phyloP scores from a whole-genome alignment of 176 grass and related monocot species.

The Oryza glaberrima region DNA sequence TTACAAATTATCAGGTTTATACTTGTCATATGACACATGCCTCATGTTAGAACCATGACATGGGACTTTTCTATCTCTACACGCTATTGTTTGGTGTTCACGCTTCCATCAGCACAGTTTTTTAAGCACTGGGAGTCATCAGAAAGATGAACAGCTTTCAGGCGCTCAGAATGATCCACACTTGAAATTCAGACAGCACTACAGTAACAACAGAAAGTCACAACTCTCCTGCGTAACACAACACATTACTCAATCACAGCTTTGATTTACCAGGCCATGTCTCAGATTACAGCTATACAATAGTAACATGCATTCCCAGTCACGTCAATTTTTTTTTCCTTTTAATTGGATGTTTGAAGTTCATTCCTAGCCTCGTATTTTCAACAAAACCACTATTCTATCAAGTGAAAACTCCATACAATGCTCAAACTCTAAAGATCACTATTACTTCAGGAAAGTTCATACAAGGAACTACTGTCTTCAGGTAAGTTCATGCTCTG shows the following conservation, averaged over 20 bases:
- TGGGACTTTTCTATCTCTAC: background rate
- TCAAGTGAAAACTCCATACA: conserved; percentile 1
- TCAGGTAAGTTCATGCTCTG: too few relatives aligned
- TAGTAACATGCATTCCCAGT: background rate
- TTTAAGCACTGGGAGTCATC: conserved; percentile 11
- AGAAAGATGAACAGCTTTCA: conserved; percentile 28
- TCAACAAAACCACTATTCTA: background rate
- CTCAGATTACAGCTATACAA: conserved; percentile 28
- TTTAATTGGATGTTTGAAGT: background rate
- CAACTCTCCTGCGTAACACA: background rate
- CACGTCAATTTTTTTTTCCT: background rate
- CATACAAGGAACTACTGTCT: too few relatives aligned
- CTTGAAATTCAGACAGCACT: background rate
- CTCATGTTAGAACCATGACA: background rate
- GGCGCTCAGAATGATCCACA: background rate
- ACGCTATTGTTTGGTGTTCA: conserved; percentile 11
- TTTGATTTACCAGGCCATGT: conserved; percentile 8
- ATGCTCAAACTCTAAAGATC: background rate
- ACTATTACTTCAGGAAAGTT: too few relatives aligned
- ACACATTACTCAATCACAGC: background rate
- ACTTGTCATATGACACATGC: background rate
- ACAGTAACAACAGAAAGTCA: background rate
- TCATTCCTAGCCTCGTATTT: background rate
- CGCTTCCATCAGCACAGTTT: background rate
- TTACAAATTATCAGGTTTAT: conserved; percentile 15